Evolutionary conservation across 257 asterid species (phyloP).

Genomic region (Sherardia arvensis): DNA sequence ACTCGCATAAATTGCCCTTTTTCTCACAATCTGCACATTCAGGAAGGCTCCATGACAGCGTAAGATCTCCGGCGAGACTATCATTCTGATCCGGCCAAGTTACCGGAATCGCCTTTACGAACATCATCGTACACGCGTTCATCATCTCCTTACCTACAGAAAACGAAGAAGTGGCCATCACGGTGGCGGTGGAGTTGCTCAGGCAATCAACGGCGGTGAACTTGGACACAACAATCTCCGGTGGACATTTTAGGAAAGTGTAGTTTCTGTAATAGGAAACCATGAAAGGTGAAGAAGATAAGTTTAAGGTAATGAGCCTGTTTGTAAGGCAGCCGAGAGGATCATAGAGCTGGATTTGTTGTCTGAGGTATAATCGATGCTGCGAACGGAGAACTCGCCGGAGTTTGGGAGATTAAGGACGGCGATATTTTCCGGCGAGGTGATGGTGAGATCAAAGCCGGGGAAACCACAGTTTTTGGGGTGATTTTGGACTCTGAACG

Average conservation of each 20-base stretch:
- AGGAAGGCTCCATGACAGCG: conserved; percentile 34
- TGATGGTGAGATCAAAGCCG: too few species aligned
- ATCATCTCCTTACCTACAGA: conserved; percentile 27
- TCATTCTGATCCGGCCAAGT: conserved; percentile 20
- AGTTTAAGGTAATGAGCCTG: conserved; percentile 34
- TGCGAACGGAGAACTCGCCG: too few species aligned
- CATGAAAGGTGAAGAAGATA: conserved; percentile 45
- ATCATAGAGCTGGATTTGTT: conserved; percentile 48
- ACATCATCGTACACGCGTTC: conserved; percentile 31
- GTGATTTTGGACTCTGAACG: too few species aligned
- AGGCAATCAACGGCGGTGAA: conserved; percentile 41
- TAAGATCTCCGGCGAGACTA: conserved; percentile 14
- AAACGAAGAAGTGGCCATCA: conserved; percentile 36
- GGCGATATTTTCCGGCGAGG: too few species aligned
- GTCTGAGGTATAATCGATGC: too few species aligned
- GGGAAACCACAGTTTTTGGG: too few species aligned
- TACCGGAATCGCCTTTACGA: conserved; percentile 32
- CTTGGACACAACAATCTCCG: conserved; percentile 8
- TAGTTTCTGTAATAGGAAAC: conserved; percentile 21
- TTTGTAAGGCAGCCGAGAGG: conserved; percentile 45
- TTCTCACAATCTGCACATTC: conserved; percentile 32
- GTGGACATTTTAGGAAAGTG: conserved; percentile 57
- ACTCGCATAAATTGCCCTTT: conserved; percentile 19
- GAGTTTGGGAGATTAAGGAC: too few species aligned
- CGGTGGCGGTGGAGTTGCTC: conserved; percentile 38